Percentiles rank a stretch among this genome's conserved stretches.
Evolutionary conservation across 2,329 filamentous ascomycete genomes (phyloP).

Genomic region (Talaromyces sp.): DNA sequence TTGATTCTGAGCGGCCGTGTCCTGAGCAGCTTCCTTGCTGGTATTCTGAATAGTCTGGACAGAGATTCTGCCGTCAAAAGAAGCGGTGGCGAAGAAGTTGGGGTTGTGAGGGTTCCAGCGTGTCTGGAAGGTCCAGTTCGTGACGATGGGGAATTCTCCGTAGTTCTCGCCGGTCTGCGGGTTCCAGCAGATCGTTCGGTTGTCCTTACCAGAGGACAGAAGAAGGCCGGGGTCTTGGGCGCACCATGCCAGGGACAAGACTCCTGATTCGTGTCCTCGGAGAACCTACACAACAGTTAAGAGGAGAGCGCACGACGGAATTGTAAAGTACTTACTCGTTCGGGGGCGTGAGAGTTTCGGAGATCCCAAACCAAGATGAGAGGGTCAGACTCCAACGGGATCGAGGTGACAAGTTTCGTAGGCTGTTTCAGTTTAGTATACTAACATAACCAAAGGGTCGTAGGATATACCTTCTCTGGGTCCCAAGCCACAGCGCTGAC

Average conservation of each 20-base stretch:
- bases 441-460: constrained; percentile 4
- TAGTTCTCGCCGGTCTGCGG: constrained; percentile 81
- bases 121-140: constrained; percentile 99
- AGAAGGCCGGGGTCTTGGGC: constrained; percentile 81
- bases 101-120: constrained; percentile 92
- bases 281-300: constrained; percentile 53
- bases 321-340: constrained; percentile 43
- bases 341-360: constrained; percentile 90
- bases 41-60: constrained; percentile 94
- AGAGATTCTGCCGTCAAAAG: constrained; percentile 93
- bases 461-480: constrained; percentile 63
- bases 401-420: constrained; percentile 89
- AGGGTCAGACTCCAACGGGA: constrained; percentile 80
- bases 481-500: constrained; percentile 98
- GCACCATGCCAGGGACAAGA: constrained; percentile 94
- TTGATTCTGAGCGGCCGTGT: constrained; percentile 57
- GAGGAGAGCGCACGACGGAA: neutral
- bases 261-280: constrained; percentile 87
- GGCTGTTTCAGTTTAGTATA: constrained; percentile 41
- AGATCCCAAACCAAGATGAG: constrained; percentile 92
- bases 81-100: constrained; percentile 85
- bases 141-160: constrained; percentile 92
- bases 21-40: constrained; percentile 64
- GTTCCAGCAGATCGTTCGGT: constrained; percentile 93
- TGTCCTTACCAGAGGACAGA: constrained; percentile 93